Conservation (phyloP, 352 stramenopile genomes). For the Globisporangium parvum region DNA sequence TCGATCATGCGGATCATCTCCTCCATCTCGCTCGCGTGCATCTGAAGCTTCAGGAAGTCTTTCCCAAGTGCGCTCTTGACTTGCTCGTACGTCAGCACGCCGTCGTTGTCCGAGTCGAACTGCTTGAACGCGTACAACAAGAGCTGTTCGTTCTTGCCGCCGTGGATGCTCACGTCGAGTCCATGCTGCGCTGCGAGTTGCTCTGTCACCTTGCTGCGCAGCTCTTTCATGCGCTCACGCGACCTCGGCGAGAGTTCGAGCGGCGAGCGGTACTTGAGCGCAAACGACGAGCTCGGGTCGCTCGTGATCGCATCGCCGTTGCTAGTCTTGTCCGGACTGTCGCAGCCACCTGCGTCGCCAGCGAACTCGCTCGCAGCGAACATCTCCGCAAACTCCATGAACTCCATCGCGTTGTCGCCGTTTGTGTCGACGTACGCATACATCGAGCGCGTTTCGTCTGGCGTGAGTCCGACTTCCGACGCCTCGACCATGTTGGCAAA, state of each 20-base stretch:
- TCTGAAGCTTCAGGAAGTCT: constrained; percentile 53
- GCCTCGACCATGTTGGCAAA: constrained; percentile 71
- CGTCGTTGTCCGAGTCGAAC: constrained; percentile 69
- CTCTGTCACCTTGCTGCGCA: constrained; percentile 53
- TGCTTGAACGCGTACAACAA: constrained; percentile 76
- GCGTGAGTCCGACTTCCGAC: constrained; percentile 44
- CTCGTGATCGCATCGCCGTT: constrained; percentile 9
- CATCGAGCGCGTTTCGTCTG: constrained; percentile 33
- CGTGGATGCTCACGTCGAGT: constrained; percentile 43
- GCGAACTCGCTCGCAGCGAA: constrained; percentile 32
- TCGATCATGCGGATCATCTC: constrained; percentile 78
- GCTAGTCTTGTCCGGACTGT: not conserved
- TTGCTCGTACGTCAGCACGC: constrained; percentile 66
- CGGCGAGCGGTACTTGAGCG: constrained; percentile 64
- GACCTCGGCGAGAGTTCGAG: constrained; percentile 54
- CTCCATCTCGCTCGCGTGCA: constrained; percentile 45
- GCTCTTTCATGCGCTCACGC: constrained; percentile 55
- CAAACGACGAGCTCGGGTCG: constrained; percentile 47
- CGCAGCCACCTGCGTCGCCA: not conserved
- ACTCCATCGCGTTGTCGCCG: constrained; percentile 67
- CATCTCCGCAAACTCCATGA: constrained; percentile 69
- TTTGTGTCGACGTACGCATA: constrained; percentile 60
- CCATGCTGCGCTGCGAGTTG: constrained; percentile 54
- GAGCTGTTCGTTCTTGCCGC: constrained; percentile 59
- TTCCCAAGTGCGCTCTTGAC: constrained; percentile 52